Conservation (phyloP, 2,329 filamentous ascomycete genomes). For the Didymella keratinophila region DNA sequence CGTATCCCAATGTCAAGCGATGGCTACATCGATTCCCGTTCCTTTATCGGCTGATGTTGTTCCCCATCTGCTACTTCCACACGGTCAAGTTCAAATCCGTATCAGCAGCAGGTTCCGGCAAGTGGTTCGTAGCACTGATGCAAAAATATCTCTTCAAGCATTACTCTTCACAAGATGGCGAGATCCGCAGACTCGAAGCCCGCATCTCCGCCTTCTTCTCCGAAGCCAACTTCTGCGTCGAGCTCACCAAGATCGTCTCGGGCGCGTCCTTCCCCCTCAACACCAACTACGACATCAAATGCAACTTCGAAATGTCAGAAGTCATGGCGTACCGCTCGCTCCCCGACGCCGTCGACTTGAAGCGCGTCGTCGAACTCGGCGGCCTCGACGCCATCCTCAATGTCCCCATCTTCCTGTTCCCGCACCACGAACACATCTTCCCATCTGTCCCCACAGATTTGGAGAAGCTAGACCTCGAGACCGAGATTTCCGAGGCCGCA, state of each 20-base stretch:
- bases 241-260: conserved; percentile 56
- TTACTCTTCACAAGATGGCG: conserved; percentile 54
- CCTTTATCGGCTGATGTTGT: conserved; percentile 58
- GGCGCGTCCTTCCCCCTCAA: conserved; percentile 59
- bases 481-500: conserved; percentile 52
- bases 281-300: conserved; percentile 58
- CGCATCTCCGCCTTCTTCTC: conserved; percentile 60
- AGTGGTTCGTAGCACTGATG: conserved; percentile 59
- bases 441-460: conserved; percentile 52
- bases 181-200: conserved; percentile 56
- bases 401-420: conserved; percentile 60
- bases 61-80: conserved; percentile 62
- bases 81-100: conserved; percentile 60
- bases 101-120: conserved; percentile 59
- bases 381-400: conserved; percentile 60
- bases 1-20: conserved; percentile 51
- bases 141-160: conserved; percentile 60
- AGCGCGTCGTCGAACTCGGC: conserved; percentile 60
- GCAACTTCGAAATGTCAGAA: conserved; percentile 56
- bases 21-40: conserved; percentile 61
- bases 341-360: conserved; percentile 53
- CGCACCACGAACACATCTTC: conserved; percentile 63
- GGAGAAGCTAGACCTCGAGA: conserved; percentile 45
- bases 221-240: conserved; percentile 62
- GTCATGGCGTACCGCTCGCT: conserved; percentile 60